Evolutionary conservation across 2,329 filamentous ascomycete genomes (phyloP).

Genomic region (Stagonosporopsis tanaceti): DNA sequence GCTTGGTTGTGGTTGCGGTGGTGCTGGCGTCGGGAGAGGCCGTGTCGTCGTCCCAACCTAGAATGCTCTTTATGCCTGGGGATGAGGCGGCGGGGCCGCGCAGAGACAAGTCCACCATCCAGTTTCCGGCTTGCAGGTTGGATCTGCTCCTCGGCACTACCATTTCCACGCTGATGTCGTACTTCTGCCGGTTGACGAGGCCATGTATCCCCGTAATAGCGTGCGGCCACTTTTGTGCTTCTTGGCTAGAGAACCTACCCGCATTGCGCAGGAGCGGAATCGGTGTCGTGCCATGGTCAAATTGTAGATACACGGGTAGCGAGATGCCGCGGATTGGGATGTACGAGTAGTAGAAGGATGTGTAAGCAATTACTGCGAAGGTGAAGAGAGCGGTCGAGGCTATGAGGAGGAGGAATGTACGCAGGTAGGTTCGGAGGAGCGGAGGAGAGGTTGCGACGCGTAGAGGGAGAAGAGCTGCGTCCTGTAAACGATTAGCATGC

Average conservation of each 20-base stretch:
- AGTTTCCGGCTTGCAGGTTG: constrained; percentile 85
- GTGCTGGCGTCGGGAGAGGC: not conserved
- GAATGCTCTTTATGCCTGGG: constrained; percentile 20
- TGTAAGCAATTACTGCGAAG: constrained; percentile 68
- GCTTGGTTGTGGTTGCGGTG: constrained; percentile 20
- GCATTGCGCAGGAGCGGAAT: constrained; percentile 9
- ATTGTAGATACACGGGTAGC: constrained; percentile 71
- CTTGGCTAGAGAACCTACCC: constrained; percentile 8
- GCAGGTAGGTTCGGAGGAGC: constrained; percentile 71
- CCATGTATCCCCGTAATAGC: constrained; percentile 58
- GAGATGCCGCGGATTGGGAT: constrained; percentile 71
- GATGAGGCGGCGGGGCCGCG: constrained; percentile 50
- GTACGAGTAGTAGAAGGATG: constrained; percentile 73
- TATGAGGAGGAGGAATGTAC: constrained; percentile 62
- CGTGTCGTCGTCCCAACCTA: constrained; percentile 40
- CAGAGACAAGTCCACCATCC: constrained; percentile 87
- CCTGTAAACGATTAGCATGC: constrained; percentile 51
- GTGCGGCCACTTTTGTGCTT: constrained; percentile 53
- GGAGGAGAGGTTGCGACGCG: constrained; percentile 66
- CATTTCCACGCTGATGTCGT: constrained; percentile 81
- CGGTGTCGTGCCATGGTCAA: constrained; percentile 53
- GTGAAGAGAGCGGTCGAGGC: constrained; percentile 64
- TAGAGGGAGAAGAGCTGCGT: constrained; percentile 62
- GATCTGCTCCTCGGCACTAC: constrained; percentile 77
- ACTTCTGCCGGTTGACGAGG: constrained; percentile 72